A percentile compares a stretch with the other conserved stretches of the same genome.
These are phyloP conservation scores for Camellia sinensis DNA, from an alignment of 148 eudicot genomes.

Conservation along the genomic window DNA sequence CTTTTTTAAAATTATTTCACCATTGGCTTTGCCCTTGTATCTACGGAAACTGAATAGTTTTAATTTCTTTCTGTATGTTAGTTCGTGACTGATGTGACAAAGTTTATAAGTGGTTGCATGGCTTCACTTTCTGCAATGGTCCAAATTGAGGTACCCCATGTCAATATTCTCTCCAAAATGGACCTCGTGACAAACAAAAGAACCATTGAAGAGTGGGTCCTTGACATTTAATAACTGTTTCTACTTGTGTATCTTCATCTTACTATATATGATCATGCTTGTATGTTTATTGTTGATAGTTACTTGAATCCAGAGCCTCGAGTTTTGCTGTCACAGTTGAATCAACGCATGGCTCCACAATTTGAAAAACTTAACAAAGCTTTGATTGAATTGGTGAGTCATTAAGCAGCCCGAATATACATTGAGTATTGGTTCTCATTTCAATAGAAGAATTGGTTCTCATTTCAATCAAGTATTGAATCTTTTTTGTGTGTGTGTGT, in stretches of 20 bases:
- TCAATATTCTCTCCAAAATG: slow-evolving; percentile 87
- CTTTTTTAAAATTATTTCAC: background rate
- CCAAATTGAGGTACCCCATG: slow-evolving; percentile 89
- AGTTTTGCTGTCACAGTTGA: slow-evolving; percentile 61
- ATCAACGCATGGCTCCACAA: slow-evolving; percentile 74
- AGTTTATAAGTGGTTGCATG: slow-evolving; percentile 96
- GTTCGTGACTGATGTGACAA: slow-evolving; percentile 96
- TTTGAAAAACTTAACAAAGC: slow-evolving; percentile 84
- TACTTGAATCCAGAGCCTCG: slow-evolving; percentile 77
- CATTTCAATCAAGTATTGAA: no score
- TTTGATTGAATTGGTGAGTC: slow-evolving; percentile 67
- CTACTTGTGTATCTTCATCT: background rate
- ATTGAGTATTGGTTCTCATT: no score
- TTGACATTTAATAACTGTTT: background rate
- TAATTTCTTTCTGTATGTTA: slow-evolving; percentile 2
- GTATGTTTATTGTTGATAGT: slow-evolving; percentile 22
- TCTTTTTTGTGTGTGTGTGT: no score
- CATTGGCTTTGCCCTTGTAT: background rate
- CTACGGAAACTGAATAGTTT: background rate
- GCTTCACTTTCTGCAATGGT: slow-evolving; percentile 94
- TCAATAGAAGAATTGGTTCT: no score
- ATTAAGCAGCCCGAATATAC: background rate
- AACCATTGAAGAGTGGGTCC: slow-evolving; percentile 60
- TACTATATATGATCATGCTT: background rate
- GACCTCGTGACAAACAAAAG: slow-evolving; percentile 85